Evolutionary conservation across 441 rosid species (phyloP), one percentile per base, ranked within the genome.

Genomic region (Arabidopsis lyrata): DNA sequence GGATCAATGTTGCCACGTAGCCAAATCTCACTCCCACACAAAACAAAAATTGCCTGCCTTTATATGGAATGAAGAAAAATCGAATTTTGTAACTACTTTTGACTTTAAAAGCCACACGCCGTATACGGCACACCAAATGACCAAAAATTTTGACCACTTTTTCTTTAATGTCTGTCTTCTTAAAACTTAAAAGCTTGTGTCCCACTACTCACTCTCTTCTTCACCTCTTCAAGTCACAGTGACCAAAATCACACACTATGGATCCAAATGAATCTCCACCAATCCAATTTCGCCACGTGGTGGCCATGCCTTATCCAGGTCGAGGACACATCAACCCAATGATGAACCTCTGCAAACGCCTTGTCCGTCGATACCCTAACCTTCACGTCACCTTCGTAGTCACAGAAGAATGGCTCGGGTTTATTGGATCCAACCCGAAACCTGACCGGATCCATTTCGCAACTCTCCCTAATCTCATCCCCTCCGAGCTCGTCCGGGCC

Each of bases 321-420:
- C 72, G 95, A 75, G 96, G 97, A 74, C 95, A 90, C 68, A 29
- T 90, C 81, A 90, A 90, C 74, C 92, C 91, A 8, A 90, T 87
- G 94, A 77, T 85, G 81, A 84, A 75, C 80, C 81, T 90, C 68
- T 90, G 89, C 87, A 82, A 80, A 73, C 63, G 68, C 22, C 78
- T 92, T n/a, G 41, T 62, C 36, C 75, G 82, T 14, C 78, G 74
- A 18, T 57, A 58, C 3, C 77, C 68, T 1, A 56, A 78, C 45
- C 76, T 88, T 57, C 49, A 76, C 68, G 67, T 88, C 52, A 83
- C 90, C 5, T 82, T 87, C 63, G 88, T 88, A 31, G 77, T 90
- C 77, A 92, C 96, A 0, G 88, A 92, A 58, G 96, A 89, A 81
- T 91, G 97, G 97, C 72, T 75, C 32, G 78, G 82, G 9, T 72